Evolutionary conservation across 495 filamentous ascomycete genomes (phyloP).

Genomic region (Penicillium steckii): DNA sequence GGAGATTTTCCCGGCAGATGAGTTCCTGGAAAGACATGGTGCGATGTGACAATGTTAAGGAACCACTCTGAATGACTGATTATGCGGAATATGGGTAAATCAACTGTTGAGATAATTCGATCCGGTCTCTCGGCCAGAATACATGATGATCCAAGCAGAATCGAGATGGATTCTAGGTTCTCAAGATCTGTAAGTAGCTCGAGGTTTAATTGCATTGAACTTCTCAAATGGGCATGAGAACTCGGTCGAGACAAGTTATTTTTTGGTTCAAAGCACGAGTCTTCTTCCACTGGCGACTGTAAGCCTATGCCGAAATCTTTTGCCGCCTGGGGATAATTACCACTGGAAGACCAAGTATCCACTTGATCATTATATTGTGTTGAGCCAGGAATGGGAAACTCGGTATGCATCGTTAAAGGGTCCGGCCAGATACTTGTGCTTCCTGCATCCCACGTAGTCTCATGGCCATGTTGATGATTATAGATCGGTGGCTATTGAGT

Average conservation of each 20-base stretch:
- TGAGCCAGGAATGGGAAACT: too few relatives aligned
- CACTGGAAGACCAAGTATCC: too few relatives aligned
- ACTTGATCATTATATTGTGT: too few relatives aligned
- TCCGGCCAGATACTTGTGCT: too few relatives aligned
- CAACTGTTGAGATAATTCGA: background rate
- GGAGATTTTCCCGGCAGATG: background rate
- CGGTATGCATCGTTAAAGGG: too few relatives aligned
- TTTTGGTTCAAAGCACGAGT: background rate
- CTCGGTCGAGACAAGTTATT: background rate
- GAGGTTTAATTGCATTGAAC: conserved; percentile 12
- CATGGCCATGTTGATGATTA: too few relatives aligned
- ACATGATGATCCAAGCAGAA: background rate
- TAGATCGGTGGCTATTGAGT: too few relatives aligned
- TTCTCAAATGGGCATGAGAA: background rate
- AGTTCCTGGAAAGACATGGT: background rate
- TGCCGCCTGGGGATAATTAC: too few relatives aligned
- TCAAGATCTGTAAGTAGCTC: conserved; percentile 22
- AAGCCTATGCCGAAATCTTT: too few relatives aligned
- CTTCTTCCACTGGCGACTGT: too few relatives aligned
- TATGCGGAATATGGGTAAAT: conserved; percentile 21
- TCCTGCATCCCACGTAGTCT: too few relatives aligned
- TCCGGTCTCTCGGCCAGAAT: background rate
- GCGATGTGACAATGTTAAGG: conserved; percentile 11
- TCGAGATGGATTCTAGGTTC: background rate
- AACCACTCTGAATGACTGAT: conserved; percentile 19